Conservation (phyloP, 2,329 filamentous ascomycete species). For the Colletotrichum sp. region DNA sequence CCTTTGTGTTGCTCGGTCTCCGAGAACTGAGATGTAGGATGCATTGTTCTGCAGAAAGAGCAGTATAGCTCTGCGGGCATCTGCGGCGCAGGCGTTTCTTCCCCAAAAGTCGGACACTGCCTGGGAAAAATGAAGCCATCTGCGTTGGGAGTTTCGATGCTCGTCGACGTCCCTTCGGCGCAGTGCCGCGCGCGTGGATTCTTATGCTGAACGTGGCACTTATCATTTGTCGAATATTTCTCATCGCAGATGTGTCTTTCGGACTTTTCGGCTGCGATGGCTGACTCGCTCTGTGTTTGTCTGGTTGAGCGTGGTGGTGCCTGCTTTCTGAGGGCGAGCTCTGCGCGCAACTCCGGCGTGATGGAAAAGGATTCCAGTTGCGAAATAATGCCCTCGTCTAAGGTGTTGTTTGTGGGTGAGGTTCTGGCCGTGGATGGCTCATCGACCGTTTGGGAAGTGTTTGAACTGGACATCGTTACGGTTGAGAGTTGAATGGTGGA, state of each 20-base stretch:
- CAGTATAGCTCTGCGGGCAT: not conserved
- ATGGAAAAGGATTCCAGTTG: not conserved
- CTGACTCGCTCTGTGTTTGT: not conserved
- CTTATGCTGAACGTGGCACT: not conserved
- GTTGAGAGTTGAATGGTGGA: not conserved
- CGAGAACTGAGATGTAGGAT: not conserved
- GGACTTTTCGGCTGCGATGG: not conserved
- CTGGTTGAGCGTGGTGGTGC: not conserved
- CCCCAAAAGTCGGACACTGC: not conserved
- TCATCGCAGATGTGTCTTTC: not conserved
- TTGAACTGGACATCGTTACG: not conserved
- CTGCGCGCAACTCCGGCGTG: not conserved
- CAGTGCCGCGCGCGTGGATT: not conserved
- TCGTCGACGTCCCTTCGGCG: not conserved
- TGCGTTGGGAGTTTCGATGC: not conserved
- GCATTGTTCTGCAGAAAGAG: not conserved
- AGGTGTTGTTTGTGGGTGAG: not conserved
- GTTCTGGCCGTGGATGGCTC: not conserved
- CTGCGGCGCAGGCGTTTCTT: not conserved
- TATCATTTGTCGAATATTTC: not conserved
- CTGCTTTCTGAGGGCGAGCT: not conserved
- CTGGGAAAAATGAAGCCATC: not conserved
- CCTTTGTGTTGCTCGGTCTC: not conserved
- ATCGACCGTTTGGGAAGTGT: not conserved
- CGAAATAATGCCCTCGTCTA: not conserved